Evolutionary conservation across 2,329 filamentous ascomycete species (phyloP).

Genomic region (Aurifilum marmelostoma): DNA sequence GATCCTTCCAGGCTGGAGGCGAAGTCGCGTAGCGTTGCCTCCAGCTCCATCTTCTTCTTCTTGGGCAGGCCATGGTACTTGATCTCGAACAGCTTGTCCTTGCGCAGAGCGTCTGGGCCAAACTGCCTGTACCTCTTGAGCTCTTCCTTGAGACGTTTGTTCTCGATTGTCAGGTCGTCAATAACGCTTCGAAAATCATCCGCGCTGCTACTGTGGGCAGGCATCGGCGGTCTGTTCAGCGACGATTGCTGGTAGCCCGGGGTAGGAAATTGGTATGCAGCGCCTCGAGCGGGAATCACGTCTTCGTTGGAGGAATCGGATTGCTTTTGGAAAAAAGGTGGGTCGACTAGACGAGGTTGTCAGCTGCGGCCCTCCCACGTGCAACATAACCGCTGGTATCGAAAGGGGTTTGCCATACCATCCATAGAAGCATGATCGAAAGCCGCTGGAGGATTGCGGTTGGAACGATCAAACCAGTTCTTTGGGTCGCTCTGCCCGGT

Average conservation of each 20-base stretch:
- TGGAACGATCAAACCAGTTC: slow-evolving; percentile 59
- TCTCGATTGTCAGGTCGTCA: slow-evolving; percentile 83
- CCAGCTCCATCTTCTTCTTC: slow-evolving; percentile 75
- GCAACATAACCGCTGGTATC: too few relatives aligned
- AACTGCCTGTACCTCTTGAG: slow-evolving; percentile 71
- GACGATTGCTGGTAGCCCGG: slow-evolving; percentile 6
- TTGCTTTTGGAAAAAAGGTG: slow-evolving; percentile 59
- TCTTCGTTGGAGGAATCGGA: slow-evolving; percentile 57
- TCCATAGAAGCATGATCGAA: slow-evolving; percentile 53
- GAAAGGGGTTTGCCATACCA: slow-evolving; percentile 37
- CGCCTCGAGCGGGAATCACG: slow-evolving; percentile 17
- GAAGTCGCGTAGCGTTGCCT: slow-evolving; percentile 73
- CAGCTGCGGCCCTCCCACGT: not conserved
- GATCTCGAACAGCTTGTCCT: slow-evolving; percentile 82
- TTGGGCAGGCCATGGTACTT: slow-evolving; percentile 74
- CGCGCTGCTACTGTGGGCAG: slow-evolving; percentile 61
- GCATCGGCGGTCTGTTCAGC: slow-evolving; percentile 24
- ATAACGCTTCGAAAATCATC: slow-evolving; percentile 83
- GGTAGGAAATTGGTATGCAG: slow-evolving; percentile 33
- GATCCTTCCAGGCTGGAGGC: slow-evolving; percentile 64
- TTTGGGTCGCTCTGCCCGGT: slow-evolving; percentile 55
- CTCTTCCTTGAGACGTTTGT: slow-evolving; percentile 75
- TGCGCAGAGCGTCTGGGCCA: slow-evolving; percentile 67
- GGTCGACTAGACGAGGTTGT: slow-evolving; percentile 46
- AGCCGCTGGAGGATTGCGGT: slow-evolving; percentile 50